Base-by-base conservation (phyloP, 371 early-diverging fungal species). In the Parasitella parasitica region DNA sequence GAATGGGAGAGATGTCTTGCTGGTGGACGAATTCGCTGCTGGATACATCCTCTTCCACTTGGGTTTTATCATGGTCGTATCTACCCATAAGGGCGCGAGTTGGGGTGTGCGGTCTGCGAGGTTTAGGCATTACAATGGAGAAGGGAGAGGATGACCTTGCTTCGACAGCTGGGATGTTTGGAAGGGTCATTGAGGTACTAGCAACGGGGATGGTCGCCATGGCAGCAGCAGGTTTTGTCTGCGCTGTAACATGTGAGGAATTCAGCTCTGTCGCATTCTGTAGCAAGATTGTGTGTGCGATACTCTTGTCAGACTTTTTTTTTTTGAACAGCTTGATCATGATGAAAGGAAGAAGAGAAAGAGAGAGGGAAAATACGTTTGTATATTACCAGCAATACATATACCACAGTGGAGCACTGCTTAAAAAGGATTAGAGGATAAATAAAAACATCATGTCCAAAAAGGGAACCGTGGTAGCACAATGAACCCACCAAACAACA, bases 41-140 rank as follows among this genome's bases (percentile, higher is more conserved):
- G 4, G 18, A 20, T 22, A 43, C 52, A 7, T 55, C 43, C 0
- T 61, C 67, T 18, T 66, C 67, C 2, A 66, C 61, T 26, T 57
- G 53, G 0, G 67, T 66, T 18, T 66, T 66, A 18, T 66, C 67
- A 32, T 52, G 11, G 18, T 57, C 61, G 37, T 53, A 66, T 28
- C 57, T 20, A 16, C 38, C 38, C 0, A 66, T 18, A 38, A 66
- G 56, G 0, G 57, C 62, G 22, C 67, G 56, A 22, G 67, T 66
- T 2, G 67, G 67, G 0, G 67, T 66, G 15, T 52, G 13, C 1
- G 32, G 22, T 38, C 67, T 18, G 51, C 61, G 57, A n/a, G 67
- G 67, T 28, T 66, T 66, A 3, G 67, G 67, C 67, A 66, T 66
- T 9, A 66, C 37, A 30, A 66, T 20, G 12, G 27, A 26, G 18